These are phyloP conservation scores for Gossypium trilobum DNA, from an alignment of 441 rosid genomes.

Conservation along the genomic window DNA sequence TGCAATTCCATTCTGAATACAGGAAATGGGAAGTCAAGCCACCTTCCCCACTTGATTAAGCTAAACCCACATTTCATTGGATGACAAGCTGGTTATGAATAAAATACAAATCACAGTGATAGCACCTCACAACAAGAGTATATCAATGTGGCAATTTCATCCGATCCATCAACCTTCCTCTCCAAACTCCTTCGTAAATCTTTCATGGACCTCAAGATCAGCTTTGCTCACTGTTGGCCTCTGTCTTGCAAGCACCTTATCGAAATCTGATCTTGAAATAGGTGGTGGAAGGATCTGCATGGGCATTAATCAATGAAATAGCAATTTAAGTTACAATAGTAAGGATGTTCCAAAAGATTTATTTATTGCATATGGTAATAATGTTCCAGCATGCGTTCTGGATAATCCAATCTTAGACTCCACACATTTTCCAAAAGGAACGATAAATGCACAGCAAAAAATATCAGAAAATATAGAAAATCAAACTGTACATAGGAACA, in stretches of 20 bases:
- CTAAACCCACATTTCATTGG: conserved; percentile 15
- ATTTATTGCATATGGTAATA: background rate
- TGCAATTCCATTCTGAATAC: conserved; percentile 31
- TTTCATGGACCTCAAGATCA: conserved; percentile 90
- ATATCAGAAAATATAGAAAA: background rate
- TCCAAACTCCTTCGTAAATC: conserved; percentile 97
- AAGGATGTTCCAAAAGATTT: background rate
- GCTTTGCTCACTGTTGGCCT: conserved; percentile 92
- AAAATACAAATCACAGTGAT: conserved; percentile 36
- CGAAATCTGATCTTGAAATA: conserved; percentile 72
- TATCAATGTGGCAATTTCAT: conserved; percentile 10
- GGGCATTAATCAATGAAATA: conserved; percentile 9
- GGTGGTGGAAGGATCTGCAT: conserved; percentile 94
- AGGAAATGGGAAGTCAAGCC: conserved; percentile 30
- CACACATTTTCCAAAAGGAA: background rate
- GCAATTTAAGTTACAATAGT: background rate
- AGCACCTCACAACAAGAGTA: conserved; percentile 25
- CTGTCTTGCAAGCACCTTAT: conserved; percentile 93
- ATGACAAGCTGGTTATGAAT: conserved; percentile 28
- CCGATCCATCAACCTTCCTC: conserved; percentile 73
- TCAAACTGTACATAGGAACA: background rate
- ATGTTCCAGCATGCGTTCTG: background rate
- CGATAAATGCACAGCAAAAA: background rate
- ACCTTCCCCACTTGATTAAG: conserved; percentile 26
- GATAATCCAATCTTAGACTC: background rate